These are phyloP conservation scores for Gossypium australe DNA, from an alignment of 345 rosid species.

Conservation along the genomic window DNA sequence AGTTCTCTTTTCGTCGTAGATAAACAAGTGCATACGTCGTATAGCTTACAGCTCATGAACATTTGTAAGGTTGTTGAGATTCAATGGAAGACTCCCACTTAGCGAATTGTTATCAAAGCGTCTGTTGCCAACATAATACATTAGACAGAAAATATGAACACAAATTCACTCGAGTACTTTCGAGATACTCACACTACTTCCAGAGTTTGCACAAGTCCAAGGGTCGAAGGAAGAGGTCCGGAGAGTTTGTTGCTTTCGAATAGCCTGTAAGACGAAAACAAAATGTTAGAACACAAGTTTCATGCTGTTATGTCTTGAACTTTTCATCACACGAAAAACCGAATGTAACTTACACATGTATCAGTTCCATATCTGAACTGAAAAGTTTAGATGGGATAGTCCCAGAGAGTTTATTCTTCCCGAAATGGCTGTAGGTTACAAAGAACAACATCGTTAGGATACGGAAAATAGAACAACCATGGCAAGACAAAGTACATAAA, in stretches of 20 bases:
- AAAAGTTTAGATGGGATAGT: constrained; percentile 55
- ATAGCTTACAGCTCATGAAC: constrained; percentile 61
- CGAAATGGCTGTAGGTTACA: constrained; percentile 58
- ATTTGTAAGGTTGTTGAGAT: constrained; percentile 48
- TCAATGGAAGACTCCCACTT: constrained; percentile 50
- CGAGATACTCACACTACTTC: constrained; percentile 65
- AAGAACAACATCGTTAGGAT: neutral
- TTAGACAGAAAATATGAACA: neutral
- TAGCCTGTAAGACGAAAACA: constrained; percentile 40
- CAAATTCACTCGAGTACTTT: constrained; percentile 2
- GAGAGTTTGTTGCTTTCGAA: constrained; percentile 61
- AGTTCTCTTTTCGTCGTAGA: neutral
- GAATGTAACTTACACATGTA: constrained; percentile 65
- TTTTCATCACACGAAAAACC: neutral
- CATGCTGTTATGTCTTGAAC: neutral
- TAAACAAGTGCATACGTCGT: neutral
- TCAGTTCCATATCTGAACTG: constrained; percentile 54
- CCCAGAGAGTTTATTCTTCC: constrained; percentile 63
- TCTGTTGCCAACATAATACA: constrained; percentile 32
- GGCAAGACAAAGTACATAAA: neutral
- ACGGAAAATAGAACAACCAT: neutral
- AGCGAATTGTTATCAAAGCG: constrained; percentile 68
- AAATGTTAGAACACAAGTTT: neutral
- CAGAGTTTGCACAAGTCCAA: constrained; percentile 52
- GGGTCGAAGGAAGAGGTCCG: constrained; percentile 55